phyloP scores from a whole-genome alignment of 169 alveolate genomes.

The Cytauxzoon felis region DNA sequence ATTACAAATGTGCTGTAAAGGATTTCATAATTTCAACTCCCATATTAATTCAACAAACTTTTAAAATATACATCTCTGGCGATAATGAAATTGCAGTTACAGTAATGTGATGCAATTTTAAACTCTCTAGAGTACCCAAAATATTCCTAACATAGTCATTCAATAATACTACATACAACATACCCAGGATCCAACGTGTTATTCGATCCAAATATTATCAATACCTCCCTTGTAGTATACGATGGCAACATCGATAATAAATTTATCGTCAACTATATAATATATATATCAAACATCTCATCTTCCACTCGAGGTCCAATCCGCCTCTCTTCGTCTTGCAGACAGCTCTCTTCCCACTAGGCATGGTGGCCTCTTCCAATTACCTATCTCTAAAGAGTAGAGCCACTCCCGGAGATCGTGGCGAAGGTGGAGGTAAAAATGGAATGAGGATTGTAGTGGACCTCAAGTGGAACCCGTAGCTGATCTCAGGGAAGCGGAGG shows the following conservation, averaged over 20 bases:
- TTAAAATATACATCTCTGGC: conserved; percentile 56
- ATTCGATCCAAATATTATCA: conserved; percentile 70
- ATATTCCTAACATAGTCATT: conserved; percentile 20
- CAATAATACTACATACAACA: background rate
- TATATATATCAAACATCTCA: background rate
- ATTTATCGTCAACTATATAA: conserved; percentile 52
- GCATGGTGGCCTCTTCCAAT: too few species aligned
- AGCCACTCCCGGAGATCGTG: too few species aligned
- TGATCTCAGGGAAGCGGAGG: too few species aligned
- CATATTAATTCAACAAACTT: conserved; percentile 12
- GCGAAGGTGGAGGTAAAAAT: too few species aligned
- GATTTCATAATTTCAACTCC: background rate
- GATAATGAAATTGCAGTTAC: conserved; percentile 56
- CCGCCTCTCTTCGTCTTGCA: too few species aligned
- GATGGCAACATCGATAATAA: conserved; percentile 63
- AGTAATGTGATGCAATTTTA: conserved; percentile 29
- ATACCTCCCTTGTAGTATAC: conserved; percentile 71
- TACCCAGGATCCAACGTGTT: conserved; percentile 71
- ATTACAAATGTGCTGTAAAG: conserved; percentile 38
- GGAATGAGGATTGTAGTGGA: too few species aligned
- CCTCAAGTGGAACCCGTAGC: too few species aligned
- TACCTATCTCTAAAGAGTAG: too few species aligned
- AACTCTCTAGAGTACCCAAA: conserved; percentile 40
- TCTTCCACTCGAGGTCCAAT: too few species aligned
- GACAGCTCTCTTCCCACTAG: too few species aligned